Percentiles rank a stretch among this genome's conserved stretches.
These are phyloP conservation scores for Lepiota venenata DNA, from an alignment of 768 basidiomycete genomes.

Conservation along the genomic window DNA sequence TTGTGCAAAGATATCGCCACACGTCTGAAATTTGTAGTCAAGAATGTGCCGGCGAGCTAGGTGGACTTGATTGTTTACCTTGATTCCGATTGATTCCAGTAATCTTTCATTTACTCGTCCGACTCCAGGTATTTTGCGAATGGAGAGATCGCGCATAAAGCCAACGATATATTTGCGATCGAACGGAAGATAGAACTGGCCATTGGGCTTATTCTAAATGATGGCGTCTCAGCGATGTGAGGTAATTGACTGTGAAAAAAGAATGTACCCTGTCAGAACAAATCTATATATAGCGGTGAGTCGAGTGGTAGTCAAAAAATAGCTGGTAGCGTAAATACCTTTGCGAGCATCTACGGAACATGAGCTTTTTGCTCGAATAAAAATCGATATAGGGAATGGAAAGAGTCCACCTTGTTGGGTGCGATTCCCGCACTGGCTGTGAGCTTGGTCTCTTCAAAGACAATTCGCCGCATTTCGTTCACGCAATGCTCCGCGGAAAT, in stretches of 20 bases:
- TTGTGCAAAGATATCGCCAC: slow-evolving; percentile 83
- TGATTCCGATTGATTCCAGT: slow-evolving; percentile 83
- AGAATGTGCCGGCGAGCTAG: slow-evolving; percentile 2
- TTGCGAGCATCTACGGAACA: slow-evolving; percentile 75
- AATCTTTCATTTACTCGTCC: slow-evolving; percentile 89
- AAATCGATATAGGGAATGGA: background rate
- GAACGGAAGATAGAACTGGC: slow-evolving; percentile 79
- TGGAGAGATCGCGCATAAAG: slow-evolving; percentile 81
- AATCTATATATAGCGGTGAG: slow-evolving; percentile 48
- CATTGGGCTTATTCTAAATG: slow-evolving; percentile 87
- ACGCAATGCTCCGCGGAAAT: slow-evolving; percentile 75
- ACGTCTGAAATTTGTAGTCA: slow-evolving; percentile 50
- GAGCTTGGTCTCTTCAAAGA: slow-evolving; percentile 74
- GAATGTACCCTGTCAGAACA: slow-evolving; percentile 80
- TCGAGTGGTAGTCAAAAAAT: slow-evolving; percentile 3
- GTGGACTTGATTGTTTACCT: slow-evolving; percentile 39
- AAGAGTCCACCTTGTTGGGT: slow-evolving; percentile 74
- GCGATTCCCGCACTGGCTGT: slow-evolving; percentile 97
- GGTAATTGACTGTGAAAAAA: slow-evolving; percentile 2
- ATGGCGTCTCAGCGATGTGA: slow-evolving; percentile 1
- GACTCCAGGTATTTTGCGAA: slow-evolving; percentile 86
- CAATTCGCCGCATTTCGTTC: slow-evolving; percentile 66
- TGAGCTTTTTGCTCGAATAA: slow-evolving; percentile 16
- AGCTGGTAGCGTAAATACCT: slow-evolving; percentile 43
- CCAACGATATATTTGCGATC: slow-evolving; percentile 55